phyloP scores from a whole-genome alignment of 805 yeast genomes.

The Sugiyamaella chiloensis region DNA sequence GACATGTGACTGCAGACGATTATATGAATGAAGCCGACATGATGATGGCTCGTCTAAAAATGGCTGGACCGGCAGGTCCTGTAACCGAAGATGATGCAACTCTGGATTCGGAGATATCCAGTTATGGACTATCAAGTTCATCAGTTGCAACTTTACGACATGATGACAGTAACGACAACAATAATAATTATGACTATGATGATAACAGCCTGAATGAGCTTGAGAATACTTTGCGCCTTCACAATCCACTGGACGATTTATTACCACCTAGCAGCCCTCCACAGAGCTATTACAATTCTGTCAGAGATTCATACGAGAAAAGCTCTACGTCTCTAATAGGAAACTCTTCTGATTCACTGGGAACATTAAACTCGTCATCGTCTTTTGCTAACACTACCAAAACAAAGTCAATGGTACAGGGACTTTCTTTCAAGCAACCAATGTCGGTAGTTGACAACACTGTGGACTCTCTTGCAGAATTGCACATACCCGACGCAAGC shows the following conservation, averaged over 20 bases:
- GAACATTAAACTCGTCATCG: not conserved
- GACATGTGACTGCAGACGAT: constrained; percentile 16
- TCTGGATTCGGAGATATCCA: not conserved
- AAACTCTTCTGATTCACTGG: not conserved
- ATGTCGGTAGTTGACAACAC: not conserved
- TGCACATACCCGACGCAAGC: not conserved
- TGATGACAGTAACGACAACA: constrained; percentile 12
- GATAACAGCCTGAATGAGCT: constrained; percentile 11
- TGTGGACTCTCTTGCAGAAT: not conserved
- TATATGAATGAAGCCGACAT: constrained; percentile 30
- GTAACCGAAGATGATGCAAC: not conserved
- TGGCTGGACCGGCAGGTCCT: not conserved
- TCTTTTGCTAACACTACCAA: not conserved
- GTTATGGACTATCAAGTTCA: constrained; percentile 2
- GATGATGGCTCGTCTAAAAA: constrained; percentile 24
- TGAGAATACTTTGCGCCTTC: constrained; percentile 6
- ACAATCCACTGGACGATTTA: not conserved
- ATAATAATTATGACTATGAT: constrained; percentile 11
- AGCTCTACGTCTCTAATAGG: not conserved
- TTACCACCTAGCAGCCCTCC: not conserved
- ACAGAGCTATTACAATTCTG: constrained; percentile 13
- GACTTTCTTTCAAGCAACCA: not conserved
- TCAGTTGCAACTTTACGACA: not conserved
- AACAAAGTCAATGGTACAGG: no score
- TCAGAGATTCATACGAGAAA: constrained; percentile 11